Base-by-base conservation (phyloP, 2,329 filamentous ascomycete genomes). In the Trichocomaceae sp. region DNA sequence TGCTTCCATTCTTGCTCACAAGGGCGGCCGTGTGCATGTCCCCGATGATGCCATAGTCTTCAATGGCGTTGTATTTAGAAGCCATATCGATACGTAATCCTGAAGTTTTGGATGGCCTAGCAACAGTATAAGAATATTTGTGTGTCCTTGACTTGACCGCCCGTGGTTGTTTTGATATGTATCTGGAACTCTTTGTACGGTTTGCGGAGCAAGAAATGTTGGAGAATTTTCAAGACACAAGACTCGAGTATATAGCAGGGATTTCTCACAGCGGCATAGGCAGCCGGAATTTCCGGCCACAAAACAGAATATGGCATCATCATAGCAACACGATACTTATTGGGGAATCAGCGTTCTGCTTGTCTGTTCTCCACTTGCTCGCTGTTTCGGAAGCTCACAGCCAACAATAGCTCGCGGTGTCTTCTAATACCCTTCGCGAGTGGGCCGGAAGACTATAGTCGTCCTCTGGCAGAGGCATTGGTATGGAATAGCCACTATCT, bases 11-110 rank as follows among this genome's bases (percentile, higher is more conserved):
- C 65, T 87, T 86, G 60, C 84, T 86, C 20, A 88, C 79, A n/a
- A 89, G 74, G 13, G 86, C 86, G 72, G 85, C 88, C 1, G 86
- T 90, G 63, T 84, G 80, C 86, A 90, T 88, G 64, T 90, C 89
- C 22, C 87, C 87, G 62, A 90, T 88, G 69, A 90, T 79, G 54
- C 87, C 87, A 76, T 90, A 90, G 69, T 90, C 82, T 65, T 90
- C 86, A 60, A 89, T 87, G 47, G 69, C 65, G 55, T 61, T 63
- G 52, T 71, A 70, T 26, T 47, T 44, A 7, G 48, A 15, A 42
- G 52, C 2, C 54, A 56, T 56, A 5, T 44, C 47, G 47, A 47
- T n/a, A 42, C 17, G 15, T 13, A 4, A 13, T 17, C 46, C 17
- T 20, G n/a, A 29, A 39, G 41, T 15, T 47, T 12, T 45, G 37